Percentiles rank a stretch among this genome's conserved stretches.
Evolutionary conservation across 805 yeast species (phyloP).

Genomic region (Schizosaccharomyces japonicus): DNA sequence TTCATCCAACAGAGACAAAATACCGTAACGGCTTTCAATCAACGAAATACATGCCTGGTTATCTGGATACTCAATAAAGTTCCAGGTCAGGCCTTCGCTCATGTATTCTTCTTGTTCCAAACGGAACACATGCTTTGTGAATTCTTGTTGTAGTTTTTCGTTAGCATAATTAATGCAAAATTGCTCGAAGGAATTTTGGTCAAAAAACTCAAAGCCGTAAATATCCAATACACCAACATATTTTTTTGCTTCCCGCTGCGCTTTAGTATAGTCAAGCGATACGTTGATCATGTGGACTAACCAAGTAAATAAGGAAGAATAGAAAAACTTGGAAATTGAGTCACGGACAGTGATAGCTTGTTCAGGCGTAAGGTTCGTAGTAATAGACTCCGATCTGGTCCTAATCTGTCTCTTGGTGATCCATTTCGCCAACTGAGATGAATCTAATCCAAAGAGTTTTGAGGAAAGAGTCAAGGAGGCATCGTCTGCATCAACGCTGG

Average conservation of each 20-base stretch:
- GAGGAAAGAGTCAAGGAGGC: slow-evolving; percentile 63
- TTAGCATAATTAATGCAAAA: slow-evolving; percentile 78
- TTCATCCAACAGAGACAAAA: slow-evolving; percentile 71
- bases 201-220: slow-evolving; percentile 91
- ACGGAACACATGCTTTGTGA: slow-evolving; percentile 90
- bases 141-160: slow-evolving; percentile 90
- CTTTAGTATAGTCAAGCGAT: slow-evolving; percentile 38
- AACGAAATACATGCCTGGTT: slow-evolving; percentile 89
- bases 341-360: slow-evolving; percentile 84
- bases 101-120: slow-evolving; percentile 89
- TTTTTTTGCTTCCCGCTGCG: slow-evolving; percentile 31
- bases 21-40: slow-evolving; percentile 74
- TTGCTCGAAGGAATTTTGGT: slow-evolving; percentile 83
- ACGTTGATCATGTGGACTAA: slow-evolving; percentile 60
- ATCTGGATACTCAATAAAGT: slow-evolving; percentile 82
- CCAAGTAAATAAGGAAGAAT: slow-evolving; percentile 88
- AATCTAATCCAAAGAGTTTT: slow-evolving; percentile 58
- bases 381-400: slow-evolving; percentile 81
- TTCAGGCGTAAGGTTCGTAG: slow-evolving; percentile 52
- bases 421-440: slow-evolving; percentile 65
- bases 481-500: slow-evolving; percentile 62
- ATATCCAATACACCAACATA: slow-evolving; percentile 94
- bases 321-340: slow-evolving; percentile 87
- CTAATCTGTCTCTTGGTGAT: slow-evolving; percentile 71
- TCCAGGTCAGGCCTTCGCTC: slow-evolving; percentile 84